phyloP scores from a whole-genome alignment of 208 protist genomes.

The Acanthamoeba healyi region DNA sequence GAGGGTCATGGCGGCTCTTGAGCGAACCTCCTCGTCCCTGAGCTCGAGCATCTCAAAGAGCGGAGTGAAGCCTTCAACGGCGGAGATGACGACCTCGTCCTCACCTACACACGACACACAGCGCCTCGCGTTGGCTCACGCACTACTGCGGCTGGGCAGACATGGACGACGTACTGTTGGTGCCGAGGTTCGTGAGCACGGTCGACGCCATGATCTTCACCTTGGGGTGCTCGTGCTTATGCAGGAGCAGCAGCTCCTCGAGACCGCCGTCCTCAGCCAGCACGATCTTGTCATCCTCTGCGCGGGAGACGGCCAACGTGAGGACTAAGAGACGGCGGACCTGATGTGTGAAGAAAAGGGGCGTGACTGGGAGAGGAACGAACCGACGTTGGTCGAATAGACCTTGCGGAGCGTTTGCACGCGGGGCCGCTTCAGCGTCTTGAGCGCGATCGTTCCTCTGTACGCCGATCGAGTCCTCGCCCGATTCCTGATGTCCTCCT shows the following conservation, averaged over 20 bases:
- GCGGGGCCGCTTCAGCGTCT: not conserved
- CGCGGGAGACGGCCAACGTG: too few species aligned
- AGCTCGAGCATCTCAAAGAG: constrained; percentile 37
- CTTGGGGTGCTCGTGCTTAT: constrained; percentile 58
- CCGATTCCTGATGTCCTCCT: not conserved
- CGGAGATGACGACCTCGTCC: not conserved
- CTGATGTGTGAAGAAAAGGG: not conserved
- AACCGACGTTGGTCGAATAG: not conserved
- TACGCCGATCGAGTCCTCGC: not conserved
- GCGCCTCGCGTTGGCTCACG: too few species aligned
- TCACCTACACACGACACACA: too few species aligned
- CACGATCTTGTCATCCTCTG: constrained; percentile 24
- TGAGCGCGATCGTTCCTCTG: not conserved
- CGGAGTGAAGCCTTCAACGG: not conserved
- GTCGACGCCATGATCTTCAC: not conserved
- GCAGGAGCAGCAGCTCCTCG: constrained; percentile 16
- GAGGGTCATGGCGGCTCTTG: constrained; percentile 7
- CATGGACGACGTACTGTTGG: not conserved
- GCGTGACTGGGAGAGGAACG: not conserved
- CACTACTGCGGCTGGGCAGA: not conserved
- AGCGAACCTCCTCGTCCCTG: not conserved
- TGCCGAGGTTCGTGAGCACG: not conserved
- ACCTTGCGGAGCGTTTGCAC: not conserved
- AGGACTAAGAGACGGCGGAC: not conserved
- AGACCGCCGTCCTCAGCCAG: constrained; percentile 27